These are phyloP conservation scores for Solanum pinnatisectum DNA, from an alignment of 257 asterid genomes.

Conservation along the genomic window DNA sequence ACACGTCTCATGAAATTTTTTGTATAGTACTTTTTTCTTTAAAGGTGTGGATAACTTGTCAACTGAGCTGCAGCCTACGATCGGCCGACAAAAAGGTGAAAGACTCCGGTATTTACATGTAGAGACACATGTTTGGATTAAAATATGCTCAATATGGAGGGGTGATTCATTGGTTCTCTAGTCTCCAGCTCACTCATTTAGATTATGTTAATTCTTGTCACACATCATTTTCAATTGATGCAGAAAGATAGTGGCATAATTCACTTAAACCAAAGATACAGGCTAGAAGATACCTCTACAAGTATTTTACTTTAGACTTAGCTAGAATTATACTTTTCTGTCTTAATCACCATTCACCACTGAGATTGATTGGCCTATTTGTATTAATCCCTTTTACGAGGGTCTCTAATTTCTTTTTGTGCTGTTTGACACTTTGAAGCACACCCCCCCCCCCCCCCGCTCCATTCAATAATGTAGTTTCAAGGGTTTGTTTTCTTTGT, in stretches of 20 bases:
- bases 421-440: neutral
- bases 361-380: neutral
- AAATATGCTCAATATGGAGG: neutral
- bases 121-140: neutral
- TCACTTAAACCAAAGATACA: neutral
- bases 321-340: neutral
- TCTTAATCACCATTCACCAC: conserved; percentile 6
- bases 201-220: neutral
- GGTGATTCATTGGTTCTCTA: neutral
- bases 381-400: neutral
- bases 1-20: neutral
- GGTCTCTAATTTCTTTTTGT: neutral
- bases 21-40: neutral
- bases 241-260: neutral
- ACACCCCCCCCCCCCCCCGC: neutral
- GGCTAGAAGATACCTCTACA: neutral
- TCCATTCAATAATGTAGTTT: conserved; percentile 3
- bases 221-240: neutral
- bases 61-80: no score
- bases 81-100: neutral
- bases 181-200: neutral
- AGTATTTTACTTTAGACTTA: neutral
- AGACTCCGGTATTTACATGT: neutral
- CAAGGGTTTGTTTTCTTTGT: neutral
- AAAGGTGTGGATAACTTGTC: no score